These are phyloP conservation scores for Porcisia hertigi DNA, from an alignment of 208 protist genomes.

Conservation along the genomic window DNA sequence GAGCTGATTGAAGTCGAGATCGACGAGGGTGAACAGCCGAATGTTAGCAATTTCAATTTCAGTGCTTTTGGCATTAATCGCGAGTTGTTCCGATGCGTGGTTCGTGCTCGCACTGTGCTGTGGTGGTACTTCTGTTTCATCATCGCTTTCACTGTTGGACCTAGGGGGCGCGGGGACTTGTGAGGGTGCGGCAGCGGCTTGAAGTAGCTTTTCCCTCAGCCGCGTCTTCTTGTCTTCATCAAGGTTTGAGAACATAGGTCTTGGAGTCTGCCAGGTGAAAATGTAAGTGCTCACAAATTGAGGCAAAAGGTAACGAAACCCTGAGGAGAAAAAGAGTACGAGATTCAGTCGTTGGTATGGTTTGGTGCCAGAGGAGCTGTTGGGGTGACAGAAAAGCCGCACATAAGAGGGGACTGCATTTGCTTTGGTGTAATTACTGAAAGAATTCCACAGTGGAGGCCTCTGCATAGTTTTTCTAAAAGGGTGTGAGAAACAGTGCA, in stretches of 20 bases:
- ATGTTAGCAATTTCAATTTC: conserved; percentile 84
- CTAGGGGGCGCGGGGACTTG: background rate
- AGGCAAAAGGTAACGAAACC: background rate
- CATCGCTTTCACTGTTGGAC: conserved; percentile 34
- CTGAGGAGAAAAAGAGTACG: background rate
- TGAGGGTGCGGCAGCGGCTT: conserved; percentile 18
- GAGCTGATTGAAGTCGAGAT: conserved; percentile 71
- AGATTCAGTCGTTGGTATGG: background rate
- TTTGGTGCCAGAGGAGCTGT: background rate
- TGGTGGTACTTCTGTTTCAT: conserved; percentile 19
- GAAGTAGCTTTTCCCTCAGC: conserved; percentile 25
- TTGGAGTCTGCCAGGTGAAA: background rate
- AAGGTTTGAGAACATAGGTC: conserved; percentile 27
- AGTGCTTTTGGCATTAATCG: conserved; percentile 50
- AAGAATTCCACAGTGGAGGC: background rate
- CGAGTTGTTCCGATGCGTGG: conserved; percentile 39
- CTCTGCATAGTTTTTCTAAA: background rate
- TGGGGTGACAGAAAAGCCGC: background rate
- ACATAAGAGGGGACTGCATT: background rate
- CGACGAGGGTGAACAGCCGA: conserved; percentile 86
- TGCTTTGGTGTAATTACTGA: background rate
- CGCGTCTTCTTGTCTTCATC: conserved; percentile 35
- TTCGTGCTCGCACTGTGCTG: conserved; percentile 20
- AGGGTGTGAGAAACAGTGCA: background rate
- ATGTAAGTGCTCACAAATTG: background rate